A percentile compares a stretch with the other conserved stretches of the same genome.
Evolutionary conservation across 768 basidiomycete species (phyloP).

Genomic region (Phlebiopsis flavidoalba): DNA sequence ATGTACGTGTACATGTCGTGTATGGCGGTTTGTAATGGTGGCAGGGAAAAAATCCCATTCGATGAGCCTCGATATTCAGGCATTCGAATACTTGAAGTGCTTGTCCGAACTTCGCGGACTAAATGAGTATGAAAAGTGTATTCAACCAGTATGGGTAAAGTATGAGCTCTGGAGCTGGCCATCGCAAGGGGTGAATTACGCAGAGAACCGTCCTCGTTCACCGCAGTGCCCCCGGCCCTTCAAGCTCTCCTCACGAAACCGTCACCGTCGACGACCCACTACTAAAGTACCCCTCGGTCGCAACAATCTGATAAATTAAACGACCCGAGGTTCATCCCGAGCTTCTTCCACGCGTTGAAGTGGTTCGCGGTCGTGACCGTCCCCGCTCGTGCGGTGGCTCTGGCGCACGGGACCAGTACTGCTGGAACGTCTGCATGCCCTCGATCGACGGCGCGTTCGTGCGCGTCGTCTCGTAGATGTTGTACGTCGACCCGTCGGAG

Average conservation of each 20-base stretch:
- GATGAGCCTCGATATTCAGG: too few relatives aligned
- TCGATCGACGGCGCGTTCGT: conserved; percentile 37
- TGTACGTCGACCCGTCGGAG: conserved; percentile 38
- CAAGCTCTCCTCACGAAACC: background rate
- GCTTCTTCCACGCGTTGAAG: conserved; percentile 36
- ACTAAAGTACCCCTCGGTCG: conserved; percentile 41
- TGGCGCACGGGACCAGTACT: conserved; percentile 43
- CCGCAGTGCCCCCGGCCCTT: too few relatives aligned
- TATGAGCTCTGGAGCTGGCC: too few relatives aligned
- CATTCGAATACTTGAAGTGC: too few relatives aligned
- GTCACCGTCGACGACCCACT: conserved; percentile 24
- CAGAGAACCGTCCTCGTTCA: too few relatives aligned
- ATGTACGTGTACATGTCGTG: too few relatives aligned
- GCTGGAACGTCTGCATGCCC: conserved; percentile 40
- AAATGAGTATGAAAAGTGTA: too few relatives aligned
- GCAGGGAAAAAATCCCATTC: too few relatives aligned
- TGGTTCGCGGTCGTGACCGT: conserved; percentile 29
- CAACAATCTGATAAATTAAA: conserved; percentile 42
- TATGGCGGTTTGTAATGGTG: too few relatives aligned
- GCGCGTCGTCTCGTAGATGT: conserved; percentile 34
- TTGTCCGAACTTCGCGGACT: too few relatives aligned
- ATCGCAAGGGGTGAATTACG: too few relatives aligned
- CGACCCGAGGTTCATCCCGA: conserved; percentile 35
- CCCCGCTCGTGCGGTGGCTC: conserved; percentile 24
- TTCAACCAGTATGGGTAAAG: too few relatives aligned